Percentiles rank a stretch among this genome's conserved stretches.
Conservation (phyloP, 371 early-diverging fungal genomes). For the Mortierella sp. region DNA sequence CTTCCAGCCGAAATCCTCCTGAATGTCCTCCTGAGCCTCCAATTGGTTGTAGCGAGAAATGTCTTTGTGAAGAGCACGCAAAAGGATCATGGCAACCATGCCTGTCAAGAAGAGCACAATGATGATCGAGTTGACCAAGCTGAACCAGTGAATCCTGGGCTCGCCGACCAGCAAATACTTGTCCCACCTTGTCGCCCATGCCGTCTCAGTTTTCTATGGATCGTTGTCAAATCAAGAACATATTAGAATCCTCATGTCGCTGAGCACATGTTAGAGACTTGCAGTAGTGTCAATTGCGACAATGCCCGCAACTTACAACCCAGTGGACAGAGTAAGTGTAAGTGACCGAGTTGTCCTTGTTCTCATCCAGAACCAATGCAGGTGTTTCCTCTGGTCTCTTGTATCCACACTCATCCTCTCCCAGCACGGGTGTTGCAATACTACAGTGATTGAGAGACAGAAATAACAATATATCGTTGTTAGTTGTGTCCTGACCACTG, state of each 20-base stretch:
- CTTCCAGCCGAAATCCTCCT: conserved; percentile 96
- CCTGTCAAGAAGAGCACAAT: conserved; percentile 91
- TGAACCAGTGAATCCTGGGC: conserved; percentile 87
- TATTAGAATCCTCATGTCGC: not conserved
- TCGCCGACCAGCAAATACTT: conserved; percentile 86
- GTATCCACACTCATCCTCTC: conserved; percentile 59
- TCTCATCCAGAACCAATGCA: conserved; percentile 68
- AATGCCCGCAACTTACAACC: conserved; percentile 64
- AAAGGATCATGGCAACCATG: conserved; percentile 89
- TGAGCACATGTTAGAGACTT: not conserved
- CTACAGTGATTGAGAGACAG: conserved; percentile 3
- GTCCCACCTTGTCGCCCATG: conserved; percentile 98
- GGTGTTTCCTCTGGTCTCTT: conserved; percentile 28
- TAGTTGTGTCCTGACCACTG: not conserved
- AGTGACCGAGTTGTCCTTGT: conserved; percentile 66
- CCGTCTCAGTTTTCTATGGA: conserved; percentile 65
- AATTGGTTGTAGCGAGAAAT: conserved; percentile 89
- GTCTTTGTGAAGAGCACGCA: conserved; percentile 88
- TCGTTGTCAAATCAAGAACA: not conserved
- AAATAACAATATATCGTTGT: not conserved
- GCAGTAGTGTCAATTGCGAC: not conserved
- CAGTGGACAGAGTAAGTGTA: conserved; percentile 92
- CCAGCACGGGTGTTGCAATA: conserved; percentile 33
- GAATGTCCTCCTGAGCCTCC: conserved; percentile 84
- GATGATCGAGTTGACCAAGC: conserved; percentile 90